These are phyloP conservation scores for Dendrobium chrysotoxum DNA, from an alignment of 106 monocot species.

Conservation along the genomic window DNA sequence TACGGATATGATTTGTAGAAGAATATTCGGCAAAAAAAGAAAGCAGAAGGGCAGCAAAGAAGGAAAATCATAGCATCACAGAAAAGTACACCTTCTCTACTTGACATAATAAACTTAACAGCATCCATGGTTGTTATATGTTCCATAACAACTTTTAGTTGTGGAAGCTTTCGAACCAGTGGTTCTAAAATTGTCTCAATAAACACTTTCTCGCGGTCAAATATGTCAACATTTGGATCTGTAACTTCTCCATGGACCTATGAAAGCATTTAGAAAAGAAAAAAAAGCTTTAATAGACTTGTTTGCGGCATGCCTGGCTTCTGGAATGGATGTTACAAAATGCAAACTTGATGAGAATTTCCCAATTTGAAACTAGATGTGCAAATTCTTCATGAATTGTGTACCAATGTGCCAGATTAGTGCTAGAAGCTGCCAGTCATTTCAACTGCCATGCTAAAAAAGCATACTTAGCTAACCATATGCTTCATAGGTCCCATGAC, in stretches of 20 bases:
- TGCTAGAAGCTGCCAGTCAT: too few species aligned
- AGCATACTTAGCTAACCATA: too few species aligned
- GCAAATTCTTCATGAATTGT: too few species aligned
- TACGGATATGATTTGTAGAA: neutral
- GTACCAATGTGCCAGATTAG: too few species aligned
- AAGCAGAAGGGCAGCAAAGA: neutral
- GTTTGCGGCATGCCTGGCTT: neutral
- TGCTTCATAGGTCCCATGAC: too few species aligned
- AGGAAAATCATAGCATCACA: neutral
- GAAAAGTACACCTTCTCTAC: conserved; percentile 36
- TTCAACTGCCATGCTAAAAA: too few species aligned
- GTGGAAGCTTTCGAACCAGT: conserved; percentile 63
- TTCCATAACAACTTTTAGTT: conserved; percentile 89
- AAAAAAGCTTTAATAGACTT: neutral
- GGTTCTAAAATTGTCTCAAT: conserved; percentile 78
- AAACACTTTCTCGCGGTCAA: conserved; percentile 87
- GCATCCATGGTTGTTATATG: conserved; percentile 89
- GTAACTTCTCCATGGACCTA: conserved; percentile 98
- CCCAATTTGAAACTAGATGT: neutral
- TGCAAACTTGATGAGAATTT: neutral
- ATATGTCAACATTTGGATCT: conserved; percentile 76
- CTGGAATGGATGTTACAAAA: neutral
- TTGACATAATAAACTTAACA: conserved; percentile 72
- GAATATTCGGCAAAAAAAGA: neutral
- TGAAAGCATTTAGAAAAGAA: conserved; percentile 5